Evolutionary conservation across 2,329 filamentous ascomycete species (phyloP), one percentile per base, ranked within the genome.

Genomic region (Zymoseptoria crescenta): DNA sequence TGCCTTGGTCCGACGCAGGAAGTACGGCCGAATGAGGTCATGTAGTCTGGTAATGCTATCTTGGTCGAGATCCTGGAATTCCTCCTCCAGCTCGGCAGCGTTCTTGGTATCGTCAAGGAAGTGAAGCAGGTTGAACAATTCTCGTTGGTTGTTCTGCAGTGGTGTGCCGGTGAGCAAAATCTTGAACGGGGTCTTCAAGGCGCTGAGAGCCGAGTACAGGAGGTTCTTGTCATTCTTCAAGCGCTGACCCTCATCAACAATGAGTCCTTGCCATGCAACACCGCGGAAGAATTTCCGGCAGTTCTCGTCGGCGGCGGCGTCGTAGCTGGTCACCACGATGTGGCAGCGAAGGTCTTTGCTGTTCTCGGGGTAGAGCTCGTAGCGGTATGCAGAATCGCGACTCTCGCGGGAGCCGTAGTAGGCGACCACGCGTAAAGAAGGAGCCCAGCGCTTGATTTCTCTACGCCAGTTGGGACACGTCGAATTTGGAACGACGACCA

Each of bases 401-500:
- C 91, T 81, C 54, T 82, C 81, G 55, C 81, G 82, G 16, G 87
- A 87, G 52, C 94, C 94, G 71, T 95, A 95, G 71, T 94, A 97
- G 0, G 91, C 87, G n/a, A 96, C 91, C 6, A 96, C 91, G 49
- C 91, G 85, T 41, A 97, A 76, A 6, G 83, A 84, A 1, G 93
- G 93, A 0, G 88, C 87, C 93, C 93, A 99, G 65, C 89, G 87
- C 76, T 96, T 95, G 73, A 97, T 91, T 72, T 99, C 94, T 54
- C 93, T 86, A 5, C 93, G 88, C 93, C 94, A 99, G 72, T 99
- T 99, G n/a, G 91, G 85, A 72, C 91, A 96, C 0, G 94, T 99
- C 0, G 93, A 87, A 70, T 97, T 97, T 0, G 94, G 94, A 0
- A 96, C 93, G 1, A 96, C 91, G 2, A 97, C 81, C 16, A 99